Percentiles rank a stretch among this genome's conserved stretches.
These are phyloP conservation scores for Calonectria honghensis DNA, from an alignment of 2,329 filamentous ascomycete species.

Conservation along the genomic window DNA sequence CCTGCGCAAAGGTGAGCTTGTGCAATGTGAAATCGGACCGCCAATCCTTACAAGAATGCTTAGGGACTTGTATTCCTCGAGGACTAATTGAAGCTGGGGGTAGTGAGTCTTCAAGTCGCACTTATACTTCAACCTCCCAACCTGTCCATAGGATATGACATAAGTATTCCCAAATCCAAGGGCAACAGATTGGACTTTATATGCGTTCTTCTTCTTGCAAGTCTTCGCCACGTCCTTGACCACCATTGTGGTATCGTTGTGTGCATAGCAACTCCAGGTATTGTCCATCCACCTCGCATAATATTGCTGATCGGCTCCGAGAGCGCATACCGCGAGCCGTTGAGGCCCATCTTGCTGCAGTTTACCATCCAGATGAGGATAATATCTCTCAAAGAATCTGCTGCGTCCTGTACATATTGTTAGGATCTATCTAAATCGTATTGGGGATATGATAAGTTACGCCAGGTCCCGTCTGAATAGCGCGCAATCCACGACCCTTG, in stretches of 20 bases:
- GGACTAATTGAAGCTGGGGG: conserved; percentile 6
- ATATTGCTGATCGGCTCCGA: conserved; percentile 23
- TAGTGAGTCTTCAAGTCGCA: conserved; percentile 21
- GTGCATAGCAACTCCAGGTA: conserved; percentile 11
- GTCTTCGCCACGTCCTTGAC: background rate
- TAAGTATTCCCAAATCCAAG: conserved; percentile 27
- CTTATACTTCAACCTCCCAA: conserved; percentile 1
- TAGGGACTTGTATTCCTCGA: background rate
- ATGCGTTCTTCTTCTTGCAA: conserved; percentile 6
- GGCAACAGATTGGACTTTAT: conserved; percentile 18
- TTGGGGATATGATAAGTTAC: background rate
- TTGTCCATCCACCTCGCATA: conserved; percentile 21
- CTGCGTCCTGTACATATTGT: background rate
- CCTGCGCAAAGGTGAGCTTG: background rate
- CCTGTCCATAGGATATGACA: conserved; percentile 29
- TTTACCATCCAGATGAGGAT: conserved; percentile 3
- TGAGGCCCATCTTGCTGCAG: background rate
- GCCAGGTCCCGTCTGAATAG: conserved; percentile 22
- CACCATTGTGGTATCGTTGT: background rate
- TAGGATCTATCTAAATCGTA: background rate
- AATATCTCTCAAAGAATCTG: conserved; percentile 2
- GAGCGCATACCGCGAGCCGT: conserved; percentile 12
- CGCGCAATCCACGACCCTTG: conserved; percentile 24
- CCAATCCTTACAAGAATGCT: conserved; percentile 11
- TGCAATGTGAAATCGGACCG: no score